Evolutionary conservation across 2,329 filamentous ascomycete genomes (phyloP).

Genomic region (Neofusicoccum laricinum): DNA sequence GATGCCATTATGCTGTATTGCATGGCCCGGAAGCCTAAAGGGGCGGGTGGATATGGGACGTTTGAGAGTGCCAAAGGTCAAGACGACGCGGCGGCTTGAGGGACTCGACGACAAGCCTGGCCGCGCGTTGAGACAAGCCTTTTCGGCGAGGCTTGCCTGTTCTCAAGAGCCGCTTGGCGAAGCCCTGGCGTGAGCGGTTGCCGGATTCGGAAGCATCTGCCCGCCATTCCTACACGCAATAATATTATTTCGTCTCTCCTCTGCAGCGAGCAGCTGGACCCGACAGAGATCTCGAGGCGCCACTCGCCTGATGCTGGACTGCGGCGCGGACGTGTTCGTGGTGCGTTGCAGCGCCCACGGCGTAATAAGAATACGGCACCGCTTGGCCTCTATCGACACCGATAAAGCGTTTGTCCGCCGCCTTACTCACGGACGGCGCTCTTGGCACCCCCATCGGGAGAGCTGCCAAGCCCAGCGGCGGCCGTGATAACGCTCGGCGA

Average conservation of each 20-base stretch:
- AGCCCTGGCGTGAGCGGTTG: background rate
- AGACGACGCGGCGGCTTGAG: background rate
- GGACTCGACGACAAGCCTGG: background rate
- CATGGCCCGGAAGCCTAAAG: conserved; percentile 42
- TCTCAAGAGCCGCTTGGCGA: background rate
- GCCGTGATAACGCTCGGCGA: background rate
- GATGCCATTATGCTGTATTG: conserved; percentile 47
- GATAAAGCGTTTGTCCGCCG: conserved; percentile 11
- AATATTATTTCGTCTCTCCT: background rate
- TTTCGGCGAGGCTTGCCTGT: background rate
- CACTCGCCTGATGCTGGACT: background rate
- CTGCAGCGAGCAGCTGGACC: background rate
- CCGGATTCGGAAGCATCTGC: background rate
- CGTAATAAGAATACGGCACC: background rate
- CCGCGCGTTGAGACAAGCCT: background rate
- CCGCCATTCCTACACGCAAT: background rate
- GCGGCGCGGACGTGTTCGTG: too few species aligned
- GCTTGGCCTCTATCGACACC: background rate
- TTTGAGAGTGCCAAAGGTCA: background rate
- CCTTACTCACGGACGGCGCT: conserved; percentile 4
- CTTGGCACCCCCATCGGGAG: background rate
- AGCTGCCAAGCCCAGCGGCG: background rate
- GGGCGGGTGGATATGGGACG: background rate
- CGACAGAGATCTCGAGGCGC: background rate
- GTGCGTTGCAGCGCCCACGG: background rate